phyloP scores from a whole-genome alignment of 1,284 basidiomycete species.

The Ganoderma meredithae region DNA sequence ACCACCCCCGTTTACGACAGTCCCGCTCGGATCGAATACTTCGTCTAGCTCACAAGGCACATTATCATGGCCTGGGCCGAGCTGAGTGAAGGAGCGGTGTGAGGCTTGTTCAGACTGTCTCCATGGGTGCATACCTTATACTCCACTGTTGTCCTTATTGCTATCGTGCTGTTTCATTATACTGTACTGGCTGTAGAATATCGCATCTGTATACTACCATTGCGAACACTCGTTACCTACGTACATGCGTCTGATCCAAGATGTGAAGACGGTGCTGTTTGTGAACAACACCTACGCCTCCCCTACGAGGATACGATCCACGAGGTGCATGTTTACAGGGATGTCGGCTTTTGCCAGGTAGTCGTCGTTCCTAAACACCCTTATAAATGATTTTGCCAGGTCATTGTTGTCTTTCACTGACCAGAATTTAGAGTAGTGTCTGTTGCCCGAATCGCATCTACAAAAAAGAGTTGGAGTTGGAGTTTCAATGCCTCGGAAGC shows the following conservation, averaged over 20 bases:
- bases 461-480: neutral
- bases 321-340: slow-evolving; percentile 58
- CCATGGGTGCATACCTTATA: slow-evolving; percentile 17
- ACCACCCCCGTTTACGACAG: slow-evolving; percentile 39
- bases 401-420: neutral
- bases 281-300: neutral
- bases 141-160: slow-evolving; percentile 25
- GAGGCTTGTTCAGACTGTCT: neutral
- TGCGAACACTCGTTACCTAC: slow-evolving; percentile 21
- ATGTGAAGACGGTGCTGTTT: neutral
- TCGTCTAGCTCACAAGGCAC: neutral
- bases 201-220: slow-evolving; percentile 37
- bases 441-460: slow-evolving; percentile 84
- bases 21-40: slow-evolving; percentile 33
- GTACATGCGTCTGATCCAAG: slow-evolving; percentile 17
- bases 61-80: neutral
- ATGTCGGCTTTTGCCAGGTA: slow-evolving; percentile 74
- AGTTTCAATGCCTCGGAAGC: slow-evolving; percentile 11
- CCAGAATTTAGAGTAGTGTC: slow-evolving; percentile 83
- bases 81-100: neutral
- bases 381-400: neutral
- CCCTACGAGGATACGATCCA: slow-evolving; percentile 57
- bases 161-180: slow-evolving; percentile 36
- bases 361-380: slow-evolving; percentile 74
- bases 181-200: slow-evolving; percentile 34